Conservation (phyloP, 2,329 filamentous ascomycete genomes). For the Fusarium tricinctum region DNA sequence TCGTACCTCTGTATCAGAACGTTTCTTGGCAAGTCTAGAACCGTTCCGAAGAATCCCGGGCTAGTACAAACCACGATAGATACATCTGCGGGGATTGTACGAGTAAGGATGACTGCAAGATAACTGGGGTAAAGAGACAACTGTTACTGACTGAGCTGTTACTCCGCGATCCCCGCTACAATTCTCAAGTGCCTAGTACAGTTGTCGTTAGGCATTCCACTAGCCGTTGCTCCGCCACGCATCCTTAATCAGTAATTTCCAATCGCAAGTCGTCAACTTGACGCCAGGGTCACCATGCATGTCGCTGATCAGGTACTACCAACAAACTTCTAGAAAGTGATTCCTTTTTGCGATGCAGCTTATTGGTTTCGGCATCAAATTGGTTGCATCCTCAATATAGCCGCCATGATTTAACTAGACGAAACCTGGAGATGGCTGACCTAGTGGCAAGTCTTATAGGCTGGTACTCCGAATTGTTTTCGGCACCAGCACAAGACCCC, state of each 20-base stretch:
- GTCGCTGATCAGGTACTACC: constrained; percentile 10
- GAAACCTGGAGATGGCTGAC: background rate
- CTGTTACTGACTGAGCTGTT: background rate
- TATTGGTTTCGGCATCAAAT: background rate
- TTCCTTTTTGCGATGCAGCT: background rate
- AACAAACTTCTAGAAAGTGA: too few relatives aligned
- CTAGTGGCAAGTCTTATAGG: background rate
- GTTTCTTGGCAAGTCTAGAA: constrained; percentile 8
- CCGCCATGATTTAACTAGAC: background rate
- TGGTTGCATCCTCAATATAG: constrained; percentile 2
- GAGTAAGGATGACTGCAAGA: background rate
- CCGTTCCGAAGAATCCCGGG: constrained; percentile 25
- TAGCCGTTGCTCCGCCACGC: constrained; percentile 7
- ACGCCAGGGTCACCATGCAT: background rate
- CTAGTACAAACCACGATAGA: background rate
- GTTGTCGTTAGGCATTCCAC: background rate
- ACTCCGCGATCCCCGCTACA: background rate
- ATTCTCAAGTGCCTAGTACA: background rate
- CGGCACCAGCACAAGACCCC: background rate
- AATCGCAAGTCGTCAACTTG: background rate
- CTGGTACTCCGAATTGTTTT: background rate
- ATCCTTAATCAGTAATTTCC: background rate
- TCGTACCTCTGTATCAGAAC: background rate
- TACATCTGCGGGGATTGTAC: constrained; percentile 10
- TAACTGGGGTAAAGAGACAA: background rate